A percentile compares a stretch with the other conserved stretches of the same genome.
Conservation (phyloP, 345 rosid genomes). For the Brassica rapa region DNA sequence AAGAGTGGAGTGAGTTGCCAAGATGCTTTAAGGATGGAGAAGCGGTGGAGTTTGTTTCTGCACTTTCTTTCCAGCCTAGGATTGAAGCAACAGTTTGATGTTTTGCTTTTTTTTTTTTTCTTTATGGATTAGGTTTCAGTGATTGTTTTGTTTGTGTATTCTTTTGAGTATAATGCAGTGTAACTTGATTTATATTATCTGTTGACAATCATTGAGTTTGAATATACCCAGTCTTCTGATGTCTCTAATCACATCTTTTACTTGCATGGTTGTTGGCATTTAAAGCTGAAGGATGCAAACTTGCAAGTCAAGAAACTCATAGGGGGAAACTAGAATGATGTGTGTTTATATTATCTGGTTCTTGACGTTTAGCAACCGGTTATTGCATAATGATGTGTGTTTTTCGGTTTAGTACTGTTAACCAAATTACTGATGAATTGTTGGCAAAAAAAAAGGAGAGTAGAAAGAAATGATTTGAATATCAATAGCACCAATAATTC, state of each 20-base stretch:
- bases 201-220: not conserved
- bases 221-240: slow-evolving; percentile 13
- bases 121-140: slow-evolving; percentile 8
- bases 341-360: too few species aligned
- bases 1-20: slow-evolving; percentile 71
- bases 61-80: slow-evolving; percentile 84
- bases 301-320: not conserved
- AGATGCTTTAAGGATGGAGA: slow-evolving; percentile 51
- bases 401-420: not conserved
- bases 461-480: not conserved
- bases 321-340: not conserved
- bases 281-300: not conserved
- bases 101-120: not conserved
- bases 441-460: not conserved
- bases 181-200: slow-evolving; percentile 12
- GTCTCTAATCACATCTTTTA: slow-evolving; percentile 45
- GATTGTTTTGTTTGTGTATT: slow-evolving; percentile 9
- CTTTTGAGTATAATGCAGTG: slow-evolving; percentile 8
- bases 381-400: not conserved
- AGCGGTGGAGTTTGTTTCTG: slow-evolving; percentile 70
- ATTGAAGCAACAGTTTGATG: slow-evolving; percentile 62
- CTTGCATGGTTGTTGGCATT: slow-evolving; percentile 19
- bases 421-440: not conserved
- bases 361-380: not conserved
- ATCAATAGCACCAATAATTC: not conserved